Conservation (phyloP, 768 basidiomycete genomes). For the Suillus decipiens region DNA sequence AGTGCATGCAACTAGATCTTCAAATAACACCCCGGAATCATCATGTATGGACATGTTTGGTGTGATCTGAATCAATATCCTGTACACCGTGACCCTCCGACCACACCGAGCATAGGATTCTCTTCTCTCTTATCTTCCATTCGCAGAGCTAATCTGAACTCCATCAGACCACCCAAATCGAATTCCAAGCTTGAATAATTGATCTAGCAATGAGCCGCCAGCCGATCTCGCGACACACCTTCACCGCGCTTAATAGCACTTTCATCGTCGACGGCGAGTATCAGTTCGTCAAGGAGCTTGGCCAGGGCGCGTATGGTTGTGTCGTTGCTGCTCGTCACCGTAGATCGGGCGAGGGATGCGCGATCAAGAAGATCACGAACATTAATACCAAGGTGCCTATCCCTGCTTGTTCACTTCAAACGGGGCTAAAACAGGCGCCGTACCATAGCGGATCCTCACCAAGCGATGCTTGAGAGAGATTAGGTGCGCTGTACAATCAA, state of each 20-base stretch:
- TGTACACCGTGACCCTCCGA: constrained; percentile 1
- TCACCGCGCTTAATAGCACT: constrained; percentile 81
- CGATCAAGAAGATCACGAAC: constrained; percentile 96
- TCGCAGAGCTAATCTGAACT: neutral
- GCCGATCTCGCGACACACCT: constrained; percentile 67
- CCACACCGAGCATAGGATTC: neutral
- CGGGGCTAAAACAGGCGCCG: constrained; percentile 16
- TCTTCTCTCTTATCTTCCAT: neutral
- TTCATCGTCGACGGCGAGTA: constrained; percentile 90
- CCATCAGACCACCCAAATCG: neutral
- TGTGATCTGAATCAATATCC: constrained; percentile 27
- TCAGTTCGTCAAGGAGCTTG: constrained; percentile 94
- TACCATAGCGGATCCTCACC: constrained; percentile 81
- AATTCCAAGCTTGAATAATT: neutral
- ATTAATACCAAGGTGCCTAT: constrained; percentile 79
- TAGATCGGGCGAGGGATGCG: constrained; percentile 83
- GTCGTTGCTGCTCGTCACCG: constrained; percentile 86
- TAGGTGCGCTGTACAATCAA: constrained; percentile 50
- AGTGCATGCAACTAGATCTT: too few relatives aligned
- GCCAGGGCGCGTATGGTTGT: constrained; percentile 94
- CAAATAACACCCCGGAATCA: too few relatives aligned
- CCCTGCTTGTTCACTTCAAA: neutral
- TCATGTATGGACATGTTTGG: constrained; percentile 32
- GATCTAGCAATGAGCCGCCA: constrained; percentile 6
- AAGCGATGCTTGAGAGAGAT: constrained; percentile 97